Conservation (phyloP, 1,284 basidiomycete genomes). For the Cryptococcus sp. region DNA sequence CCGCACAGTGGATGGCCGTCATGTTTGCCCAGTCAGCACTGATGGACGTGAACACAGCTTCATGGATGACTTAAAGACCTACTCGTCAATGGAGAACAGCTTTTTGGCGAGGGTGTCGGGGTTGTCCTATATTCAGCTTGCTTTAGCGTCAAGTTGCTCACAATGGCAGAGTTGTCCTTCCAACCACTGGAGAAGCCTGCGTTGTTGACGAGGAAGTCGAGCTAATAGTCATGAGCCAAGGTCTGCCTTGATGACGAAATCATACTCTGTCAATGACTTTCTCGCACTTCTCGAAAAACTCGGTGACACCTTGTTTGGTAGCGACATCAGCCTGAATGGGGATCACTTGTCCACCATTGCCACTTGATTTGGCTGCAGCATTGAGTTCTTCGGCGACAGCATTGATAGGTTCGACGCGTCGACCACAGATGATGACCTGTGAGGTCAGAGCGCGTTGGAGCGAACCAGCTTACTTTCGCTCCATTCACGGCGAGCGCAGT, state of each 20-base stretch:
- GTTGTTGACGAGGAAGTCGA: slow-evolving; percentile 33
- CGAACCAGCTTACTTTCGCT: slow-evolving; percentile 37
- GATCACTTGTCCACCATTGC: slow-evolving; percentile 19
- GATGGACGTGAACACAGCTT: background rate
- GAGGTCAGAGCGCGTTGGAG: background rate
- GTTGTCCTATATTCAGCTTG: background rate
- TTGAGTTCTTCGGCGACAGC: slow-evolving; percentile 24
- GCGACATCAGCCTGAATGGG: slow-evolving; percentile 25
- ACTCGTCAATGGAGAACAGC: slow-evolving; percentile 34
- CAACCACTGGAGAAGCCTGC: slow-evolving; percentile 26
- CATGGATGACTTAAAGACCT: background rate
- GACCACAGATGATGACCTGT: slow-evolving; percentile 27
- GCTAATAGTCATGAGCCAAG: slow-evolving; percentile 5
- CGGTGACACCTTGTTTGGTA: slow-evolving; percentile 24
- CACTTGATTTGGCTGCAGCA: slow-evolving; percentile 8
- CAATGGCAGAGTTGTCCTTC: slow-evolving; percentile 15
- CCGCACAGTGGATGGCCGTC: slow-evolving; percentile 28
- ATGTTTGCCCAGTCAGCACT: slow-evolving; percentile 30
- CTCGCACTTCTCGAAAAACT: slow-evolving; percentile 19
- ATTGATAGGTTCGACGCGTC: slow-evolving; percentile 19
- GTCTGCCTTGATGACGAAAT: background rate
- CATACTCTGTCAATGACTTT: slow-evolving; percentile 22
- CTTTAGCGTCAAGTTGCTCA: slow-evolving; percentile 1
- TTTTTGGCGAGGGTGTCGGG: slow-evolving; percentile 18
- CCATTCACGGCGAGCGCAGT: slow-evolving; percentile 42